Base-by-base conservation (phyloP, 208 protist genomes). In the Leptomonas seymouri region DNA sequence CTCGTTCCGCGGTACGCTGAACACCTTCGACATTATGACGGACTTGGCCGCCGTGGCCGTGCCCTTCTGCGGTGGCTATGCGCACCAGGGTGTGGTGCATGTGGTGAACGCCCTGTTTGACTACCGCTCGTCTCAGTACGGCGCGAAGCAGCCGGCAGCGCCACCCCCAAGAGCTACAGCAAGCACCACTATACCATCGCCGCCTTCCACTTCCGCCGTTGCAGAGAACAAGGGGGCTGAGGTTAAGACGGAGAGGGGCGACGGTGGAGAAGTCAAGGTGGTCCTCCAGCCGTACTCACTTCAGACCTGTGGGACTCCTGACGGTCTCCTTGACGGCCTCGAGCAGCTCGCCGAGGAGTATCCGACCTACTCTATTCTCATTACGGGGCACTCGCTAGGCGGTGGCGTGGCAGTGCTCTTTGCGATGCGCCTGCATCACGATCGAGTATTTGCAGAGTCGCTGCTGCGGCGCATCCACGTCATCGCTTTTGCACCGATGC, bases 331-430 rank as follows among this genome's bases (percentile, higher is more conserved):
- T 21, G 77, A 85, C 27, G 78, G 65, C 63, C 76, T 88, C 11
- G 69, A 75, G 64, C 65, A 75, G 55, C 69, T 79, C 1, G 78
- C 58, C 27, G 31, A 8, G 28, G 70, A 57, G 46, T 69, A 84
- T 36, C 81, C 86, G 4, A 65, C 71, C 9, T 92, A 89, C 66
- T 39, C 65, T n/a, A 80, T 92, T 48, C 45, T 89, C 65, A 71
- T 89, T 68, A 92, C 86, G 3, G 86, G 86, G 8, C 86, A 92
- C 72, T 87, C 81, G n/a, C 81, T 92, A 16, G 86, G 86, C n/a
- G 86, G 81, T 11, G 86, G 81, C 3, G 67, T 88, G 25, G 81
- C 84, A 18, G 73, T 85, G 51, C 79, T 92, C 36, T 86, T 92
- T 51, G 83, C 78, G n/a, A 83, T 80, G 0, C 81, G 86, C 12